Percentiles rank a stretch among this genome's conserved stretches.
These are phyloP conservation scores for Malus sylvestris DNA, from an alignment of 306 rosid genomes.

Conservation along the genomic window DNA sequence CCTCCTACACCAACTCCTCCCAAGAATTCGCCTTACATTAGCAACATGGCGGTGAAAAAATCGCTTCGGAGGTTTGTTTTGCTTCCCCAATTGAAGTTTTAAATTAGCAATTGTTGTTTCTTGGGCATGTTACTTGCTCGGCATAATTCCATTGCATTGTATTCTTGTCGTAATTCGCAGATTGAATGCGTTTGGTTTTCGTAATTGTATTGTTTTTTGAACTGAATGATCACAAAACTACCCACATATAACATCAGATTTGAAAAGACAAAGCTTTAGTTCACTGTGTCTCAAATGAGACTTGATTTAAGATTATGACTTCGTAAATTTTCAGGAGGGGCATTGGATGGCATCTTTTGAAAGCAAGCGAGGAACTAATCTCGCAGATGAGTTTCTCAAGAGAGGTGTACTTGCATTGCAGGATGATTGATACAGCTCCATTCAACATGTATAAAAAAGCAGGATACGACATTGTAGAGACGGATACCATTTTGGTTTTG, in stretches of 20 bases:
- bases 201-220: neutral
- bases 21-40: constrained; percentile 61
- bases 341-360: constrained; percentile 95
- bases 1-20: constrained; percentile 83
- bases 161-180: neutral
- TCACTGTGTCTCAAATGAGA: neutral
- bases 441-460: constrained; percentile 84
- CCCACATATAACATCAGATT: neutral
- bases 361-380: constrained; percentile 82
- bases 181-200: neutral
- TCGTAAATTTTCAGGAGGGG: constrained; percentile 65
- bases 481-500: constrained; percentile 64
- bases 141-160: neutral
- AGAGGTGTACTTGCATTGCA: constrained; percentile 80
- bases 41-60: constrained; percentile 59
- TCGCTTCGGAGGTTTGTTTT: constrained; percentile 58
- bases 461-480: constrained; percentile 56
- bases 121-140: neutral
- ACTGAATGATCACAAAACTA: neutral
- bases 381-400: constrained; percentile 59
- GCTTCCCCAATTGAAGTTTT: neutral
- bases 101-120: neutral
- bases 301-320: constrained; percentile 11
- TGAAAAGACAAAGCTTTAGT: neutral
- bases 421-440: constrained; percentile 80